A percentile compares a stretch with the other conserved stretches of the same genome.
These are phyloP conservation scores for Datisca glomerata DNA, from an alignment of 306 rosid genomes.

Conservation along the genomic window DNA sequence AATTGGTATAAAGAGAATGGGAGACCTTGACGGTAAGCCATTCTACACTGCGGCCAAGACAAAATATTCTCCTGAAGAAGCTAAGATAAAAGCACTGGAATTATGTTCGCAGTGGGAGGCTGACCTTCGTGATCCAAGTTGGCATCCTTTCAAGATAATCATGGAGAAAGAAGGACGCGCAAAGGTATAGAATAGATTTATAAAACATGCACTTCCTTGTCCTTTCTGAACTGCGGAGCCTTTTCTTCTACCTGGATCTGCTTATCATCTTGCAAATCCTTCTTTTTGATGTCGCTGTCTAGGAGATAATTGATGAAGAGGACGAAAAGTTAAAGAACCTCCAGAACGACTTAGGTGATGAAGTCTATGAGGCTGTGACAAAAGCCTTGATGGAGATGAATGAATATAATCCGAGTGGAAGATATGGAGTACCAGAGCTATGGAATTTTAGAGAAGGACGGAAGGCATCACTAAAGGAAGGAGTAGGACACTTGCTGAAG, in stretches of 20 bases:
- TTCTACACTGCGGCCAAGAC: constrained; percentile 26
- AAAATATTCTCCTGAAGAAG: constrained; percentile 22
- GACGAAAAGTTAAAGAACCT: constrained; percentile 49
- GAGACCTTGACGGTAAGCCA: constrained; percentile 45
- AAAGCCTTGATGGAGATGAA: constrained; percentile 54
- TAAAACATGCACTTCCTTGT: too few species aligned
- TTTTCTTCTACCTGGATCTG: not conserved
- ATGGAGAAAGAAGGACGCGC: constrained; percentile 15
- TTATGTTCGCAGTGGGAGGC: constrained; percentile 46
- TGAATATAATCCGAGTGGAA: constrained; percentile 74
- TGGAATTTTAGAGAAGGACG: constrained; percentile 57
- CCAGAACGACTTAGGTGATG: constrained; percentile 45
- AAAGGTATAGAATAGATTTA: too few species aligned
- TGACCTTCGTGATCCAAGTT: constrained; percentile 51
- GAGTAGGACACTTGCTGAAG: constrained; percentile 22
- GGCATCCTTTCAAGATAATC: constrained; percentile 70
- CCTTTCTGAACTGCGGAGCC: not conserved
- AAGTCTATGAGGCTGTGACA: constrained; percentile 34
- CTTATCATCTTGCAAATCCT: not conserved
- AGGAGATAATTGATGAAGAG: constrained; percentile 49
- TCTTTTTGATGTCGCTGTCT: constrained; percentile 9
- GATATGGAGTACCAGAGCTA: constrained; percentile 41
- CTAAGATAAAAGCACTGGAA: constrained; percentile 19
- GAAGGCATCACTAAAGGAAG: constrained; percentile 56
- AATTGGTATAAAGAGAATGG: constrained; percentile 41